These are phyloP conservation scores for Fusarium sp. DNA, from an alignment of 2,329 filamentous ascomycete genomes.

Conservation along the genomic window DNA sequence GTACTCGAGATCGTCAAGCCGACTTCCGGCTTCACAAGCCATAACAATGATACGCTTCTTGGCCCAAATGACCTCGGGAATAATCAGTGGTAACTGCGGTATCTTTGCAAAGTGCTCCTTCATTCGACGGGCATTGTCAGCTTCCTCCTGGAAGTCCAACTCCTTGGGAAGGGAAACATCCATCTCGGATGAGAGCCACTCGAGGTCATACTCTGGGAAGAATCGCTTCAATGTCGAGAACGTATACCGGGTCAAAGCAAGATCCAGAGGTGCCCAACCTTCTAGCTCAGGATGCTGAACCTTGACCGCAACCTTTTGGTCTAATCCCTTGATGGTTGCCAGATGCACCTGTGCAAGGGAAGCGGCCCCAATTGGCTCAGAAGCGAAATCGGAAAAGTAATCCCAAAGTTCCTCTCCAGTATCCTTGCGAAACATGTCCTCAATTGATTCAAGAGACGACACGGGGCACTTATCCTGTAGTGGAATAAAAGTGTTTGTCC, in stretches of 20 bases:
- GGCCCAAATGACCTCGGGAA: slow-evolving; percentile 91
- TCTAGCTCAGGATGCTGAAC: slow-evolving; percentile 92
- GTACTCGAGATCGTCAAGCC: slow-evolving; percentile 89
- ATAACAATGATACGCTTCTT: slow-evolving; percentile 92
- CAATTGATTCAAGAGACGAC: slow-evolving; percentile 86
- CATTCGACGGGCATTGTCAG: slow-evolving; percentile 82
- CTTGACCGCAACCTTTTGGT: slow-evolving; percentile 92
- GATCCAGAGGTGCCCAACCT: slow-evolving; percentile 89
- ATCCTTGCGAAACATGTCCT: slow-evolving; percentile 86
- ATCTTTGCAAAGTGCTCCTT: slow-evolving; percentile 83
- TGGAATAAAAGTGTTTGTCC: slow-evolving; percentile 95
- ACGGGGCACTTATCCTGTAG: slow-evolving; percentile 96
- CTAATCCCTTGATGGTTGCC: slow-evolving; percentile 82
- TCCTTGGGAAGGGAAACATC: slow-evolving; percentile 90
- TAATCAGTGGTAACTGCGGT: slow-evolving; percentile 81
- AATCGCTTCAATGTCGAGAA: slow-evolving; percentile 91
- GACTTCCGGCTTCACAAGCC: slow-evolving; percentile 88
- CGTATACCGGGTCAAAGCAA: slow-evolving; percentile 86
- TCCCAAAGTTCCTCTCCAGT: slow-evolving; percentile 83
- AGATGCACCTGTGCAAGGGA: slow-evolving; percentile 95
- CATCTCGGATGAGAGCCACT: slow-evolving; percentile 96
- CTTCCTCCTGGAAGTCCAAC: slow-evolving; percentile 88
- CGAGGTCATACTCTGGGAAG: slow-evolving; percentile 97
- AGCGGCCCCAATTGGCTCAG: slow-evolving; percentile 86
- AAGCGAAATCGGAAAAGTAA: slow-evolving; percentile 86